Conservation (phyloP, 2,329 filamentous ascomycete species). For the Beauveria sp. region DNA sequence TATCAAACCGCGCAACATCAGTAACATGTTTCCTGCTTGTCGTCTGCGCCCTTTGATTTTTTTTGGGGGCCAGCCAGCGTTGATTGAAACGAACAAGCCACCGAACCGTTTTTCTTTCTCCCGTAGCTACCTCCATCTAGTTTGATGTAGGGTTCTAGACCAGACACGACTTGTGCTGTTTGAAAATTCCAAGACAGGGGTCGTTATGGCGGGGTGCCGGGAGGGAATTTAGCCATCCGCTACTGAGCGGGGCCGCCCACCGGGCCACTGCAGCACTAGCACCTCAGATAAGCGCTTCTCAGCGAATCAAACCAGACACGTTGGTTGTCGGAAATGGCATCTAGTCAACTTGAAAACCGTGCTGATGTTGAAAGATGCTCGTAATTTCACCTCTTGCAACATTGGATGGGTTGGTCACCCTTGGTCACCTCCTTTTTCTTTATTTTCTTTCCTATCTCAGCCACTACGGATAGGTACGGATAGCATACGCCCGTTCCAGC, state of each 20-base stretch:
- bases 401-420: not conserved
- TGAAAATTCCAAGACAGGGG: not conserved
- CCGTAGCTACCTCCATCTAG: no score
- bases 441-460: no score
- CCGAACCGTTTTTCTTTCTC: no score
- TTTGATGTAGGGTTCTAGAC: no score
- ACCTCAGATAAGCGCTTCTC: not conserved
- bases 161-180: no score
- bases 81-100: no score
- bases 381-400: not conserved
- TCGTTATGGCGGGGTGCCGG: not conserved
- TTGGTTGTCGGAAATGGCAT: not conserved
- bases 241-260: not conserved
- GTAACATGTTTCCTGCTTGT: no score
- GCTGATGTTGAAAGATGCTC: not conserved
- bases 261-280: not conserved
- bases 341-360: not conserved
- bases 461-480: not conserved
- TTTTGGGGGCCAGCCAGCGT: no score
- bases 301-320: slow-evolving; percentile 8
- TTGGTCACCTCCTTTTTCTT: not conserved
- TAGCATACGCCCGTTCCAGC: not conserved
- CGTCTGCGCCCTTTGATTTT: no score
- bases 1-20: no score
- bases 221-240: not conserved